Conservation (phyloP, 1,284 basidiomycete genomes). For the Trametes pubescens region DNA sequence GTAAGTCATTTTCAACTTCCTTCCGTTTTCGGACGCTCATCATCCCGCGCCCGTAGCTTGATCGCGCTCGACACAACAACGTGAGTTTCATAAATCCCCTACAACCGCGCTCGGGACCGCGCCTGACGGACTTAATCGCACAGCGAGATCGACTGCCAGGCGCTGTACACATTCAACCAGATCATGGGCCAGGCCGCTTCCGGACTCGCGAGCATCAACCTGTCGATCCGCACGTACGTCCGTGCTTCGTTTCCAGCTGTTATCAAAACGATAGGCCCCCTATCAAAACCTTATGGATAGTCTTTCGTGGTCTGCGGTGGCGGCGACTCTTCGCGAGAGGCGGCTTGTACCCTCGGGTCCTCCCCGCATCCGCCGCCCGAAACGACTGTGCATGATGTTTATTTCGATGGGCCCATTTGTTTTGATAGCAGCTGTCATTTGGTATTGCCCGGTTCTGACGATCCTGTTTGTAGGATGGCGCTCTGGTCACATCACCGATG, state of each 20-base stretch:
- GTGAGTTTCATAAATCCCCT: slow-evolving; percentile 41
- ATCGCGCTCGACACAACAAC: slow-evolving; percentile 64
- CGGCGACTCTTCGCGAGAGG: no score
- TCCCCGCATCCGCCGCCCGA: no score
- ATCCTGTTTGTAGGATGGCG: slow-evolving; percentile 60
- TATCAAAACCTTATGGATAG: no score
- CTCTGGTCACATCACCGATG: slow-evolving; percentile 71
- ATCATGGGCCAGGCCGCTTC: slow-evolving; percentile 75
- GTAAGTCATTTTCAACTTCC: slow-evolving; percentile 38
- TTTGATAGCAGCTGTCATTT: no score
- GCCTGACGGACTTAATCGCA: background rate
- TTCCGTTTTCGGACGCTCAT: slow-evolving; percentile 6
- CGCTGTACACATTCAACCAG: slow-evolving; percentile 77
- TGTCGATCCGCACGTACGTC: slow-evolving; percentile 78
- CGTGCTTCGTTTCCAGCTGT: background rate
- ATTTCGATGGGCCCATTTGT: no score
- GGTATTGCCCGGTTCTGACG: slow-evolving; percentile 9
- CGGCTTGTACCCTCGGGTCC: no score
- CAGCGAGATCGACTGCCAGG: slow-evolving; percentile 70
- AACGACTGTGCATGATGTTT: no score
- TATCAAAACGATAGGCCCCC: no score
- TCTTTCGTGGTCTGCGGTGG: no score
- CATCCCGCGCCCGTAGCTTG: slow-evolving; percentile 44
- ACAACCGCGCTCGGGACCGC: background rate
- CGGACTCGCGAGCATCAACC: slow-evolving; percentile 79